Evolutionary conservation across 805 yeast species (phyloP), one percentile per base, ranked within the genome.

Genomic region (Candida ortonii): DNA sequence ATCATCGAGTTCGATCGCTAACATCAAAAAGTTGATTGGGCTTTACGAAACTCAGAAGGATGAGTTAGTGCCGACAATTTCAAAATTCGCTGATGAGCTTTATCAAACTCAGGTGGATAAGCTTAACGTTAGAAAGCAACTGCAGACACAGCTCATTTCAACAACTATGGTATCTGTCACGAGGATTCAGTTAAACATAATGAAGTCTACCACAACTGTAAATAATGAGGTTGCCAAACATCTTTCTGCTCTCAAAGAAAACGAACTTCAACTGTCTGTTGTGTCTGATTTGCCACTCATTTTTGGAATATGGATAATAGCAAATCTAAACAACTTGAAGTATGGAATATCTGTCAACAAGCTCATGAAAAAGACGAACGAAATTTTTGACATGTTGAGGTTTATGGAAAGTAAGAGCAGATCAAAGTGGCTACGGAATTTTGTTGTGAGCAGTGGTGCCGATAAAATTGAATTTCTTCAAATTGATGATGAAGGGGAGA

Each of bases 281-380:
- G 75, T 81, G 1, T 66, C 75, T 10, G 93, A 84, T 52, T 52
- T 84, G 17, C 95, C 95, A 0, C 52, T 83, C 9, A 57, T 83
- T 1, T 81, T 83, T 53, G 93, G 93, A 1, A 62, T 81, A n/a
- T 71, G 76, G 55, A 42, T 81, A 3, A 68, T 83, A 29, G 89
- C 84, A 44, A 67, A 63, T 28, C 61, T 80, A 32, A 64, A 86
- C 32, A 73, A 82, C 45, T 60, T 63, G 29, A 74, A 73, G 44
- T 80, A 87, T 84, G 54, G 56, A 3, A 39, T 50, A 31, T 54
- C 62, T 47, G 57, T 53, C 63, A 69, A n/a, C 39, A 72, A 25
- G 60, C 57, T 41, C 35, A 53, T 48, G 11, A 49, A 49, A 20
- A 69, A 67, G 33, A 58, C 78, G 0, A 66, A 77, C 17, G 88